phyloP scores from a whole-genome alignment of 371 early-diverging fungal genomes.

The Thermomucor indicae-seudaticae region DNA sequence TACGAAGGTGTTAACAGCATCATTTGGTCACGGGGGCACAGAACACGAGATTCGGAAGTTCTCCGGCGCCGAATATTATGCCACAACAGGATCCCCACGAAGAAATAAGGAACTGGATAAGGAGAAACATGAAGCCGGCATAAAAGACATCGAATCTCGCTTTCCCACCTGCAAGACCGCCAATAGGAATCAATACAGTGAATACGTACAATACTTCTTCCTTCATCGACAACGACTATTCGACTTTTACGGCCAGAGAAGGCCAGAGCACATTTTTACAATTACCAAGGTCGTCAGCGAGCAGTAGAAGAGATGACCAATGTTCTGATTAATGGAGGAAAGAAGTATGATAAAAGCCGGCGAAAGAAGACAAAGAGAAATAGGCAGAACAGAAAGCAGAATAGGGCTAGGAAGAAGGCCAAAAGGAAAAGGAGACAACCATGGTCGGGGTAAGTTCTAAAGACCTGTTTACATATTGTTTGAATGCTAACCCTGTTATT shows the following conservation, averaged over 20 bases:
- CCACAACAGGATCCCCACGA: neutral
- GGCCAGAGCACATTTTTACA: neutral
- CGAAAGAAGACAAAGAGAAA: neutral
- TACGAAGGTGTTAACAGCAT: slow-evolving; percentile 2
- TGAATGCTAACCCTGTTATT: neutral
- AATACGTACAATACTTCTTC: neutral
- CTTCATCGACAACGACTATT: neutral
- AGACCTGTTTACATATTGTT: neutral
- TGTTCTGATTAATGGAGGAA: slow-evolving; percentile 7
- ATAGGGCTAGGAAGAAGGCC: neutral
- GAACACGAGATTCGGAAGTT: neutral
- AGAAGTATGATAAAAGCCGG: neutral
- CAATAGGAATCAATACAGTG: neutral
- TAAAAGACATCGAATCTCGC: neutral
- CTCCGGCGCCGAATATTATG: neutral
- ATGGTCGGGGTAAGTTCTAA: neutral
- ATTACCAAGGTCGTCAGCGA: slow-evolving; percentile 5
- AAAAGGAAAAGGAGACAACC: neutral
- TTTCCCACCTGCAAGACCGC: neutral
- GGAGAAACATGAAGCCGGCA: neutral
- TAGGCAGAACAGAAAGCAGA: neutral
- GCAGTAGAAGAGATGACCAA: slow-evolving; percentile 6
- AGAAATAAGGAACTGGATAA: neutral
- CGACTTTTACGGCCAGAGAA: neutral
- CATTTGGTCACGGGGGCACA: neutral